A percentile compares a stretch with the other conserved stretches of the same genome.
phyloP scores from a whole-genome alignment of 202 grass and related monocot genomes.

The Saccharum hybrid region DNA sequence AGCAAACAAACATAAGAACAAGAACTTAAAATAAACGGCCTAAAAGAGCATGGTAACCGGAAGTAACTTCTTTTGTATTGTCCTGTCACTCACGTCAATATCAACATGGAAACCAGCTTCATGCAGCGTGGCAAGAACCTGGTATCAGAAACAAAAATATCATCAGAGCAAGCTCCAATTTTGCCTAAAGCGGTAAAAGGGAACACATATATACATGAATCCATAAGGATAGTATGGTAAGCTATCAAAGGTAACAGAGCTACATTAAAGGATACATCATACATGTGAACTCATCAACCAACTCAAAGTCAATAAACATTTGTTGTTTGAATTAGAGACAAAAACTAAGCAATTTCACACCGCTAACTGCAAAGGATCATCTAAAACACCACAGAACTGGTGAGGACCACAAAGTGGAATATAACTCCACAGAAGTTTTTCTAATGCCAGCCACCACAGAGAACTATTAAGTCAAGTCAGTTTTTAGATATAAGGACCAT shows the following conservation, averaged over 20 bases:
- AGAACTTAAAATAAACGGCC: background rate
- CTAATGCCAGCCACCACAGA: background rate
- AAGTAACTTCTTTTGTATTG: conserved; percentile 94
- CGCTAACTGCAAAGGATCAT: background rate
- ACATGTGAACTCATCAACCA: conserved; percentile 1
- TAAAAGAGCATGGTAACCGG: background rate
- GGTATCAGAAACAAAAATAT: conserved; percentile 23
- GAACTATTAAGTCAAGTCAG: conserved; percentile 25
- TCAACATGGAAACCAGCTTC: conserved; percentile 84
- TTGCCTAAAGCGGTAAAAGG: background rate
- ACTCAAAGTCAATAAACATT: conserved; percentile 30
- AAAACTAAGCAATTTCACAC: background rate
- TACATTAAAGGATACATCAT: conserved; percentile 4
- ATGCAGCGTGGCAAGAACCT: conserved; percentile 76
- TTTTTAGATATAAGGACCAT: conserved; percentile 2
- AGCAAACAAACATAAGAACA: background rate
- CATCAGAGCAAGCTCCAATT: conserved; percentile 9
- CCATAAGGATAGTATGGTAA: background rate
- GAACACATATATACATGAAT: background rate
- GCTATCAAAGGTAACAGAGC: background rate
- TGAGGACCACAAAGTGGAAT: background rate
- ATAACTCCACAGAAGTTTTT: background rate
- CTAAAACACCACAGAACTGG: background rate
- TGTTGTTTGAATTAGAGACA: conserved; percentile 9
- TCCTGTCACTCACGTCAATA: conserved; percentile 79